These are phyloP conservation scores for Boletus rubroflammeus DNA, from an alignment of 768 basidiomycete species.

Conservation along the genomic window DNA sequence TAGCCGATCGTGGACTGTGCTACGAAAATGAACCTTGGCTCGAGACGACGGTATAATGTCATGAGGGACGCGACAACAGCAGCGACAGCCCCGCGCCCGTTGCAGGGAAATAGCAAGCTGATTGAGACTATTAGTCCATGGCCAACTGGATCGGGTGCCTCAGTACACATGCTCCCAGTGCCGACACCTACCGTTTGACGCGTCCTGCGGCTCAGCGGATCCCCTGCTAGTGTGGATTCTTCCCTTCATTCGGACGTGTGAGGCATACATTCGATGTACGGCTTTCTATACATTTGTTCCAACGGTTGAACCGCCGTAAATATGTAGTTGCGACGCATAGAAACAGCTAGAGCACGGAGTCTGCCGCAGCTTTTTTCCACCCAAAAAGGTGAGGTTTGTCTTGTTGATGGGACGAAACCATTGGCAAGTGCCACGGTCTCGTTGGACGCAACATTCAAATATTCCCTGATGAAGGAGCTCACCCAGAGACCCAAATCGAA, in stretches of 20 bases:
- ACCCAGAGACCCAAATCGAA: neutral
- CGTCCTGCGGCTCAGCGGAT: neutral
- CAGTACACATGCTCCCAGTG: no score
- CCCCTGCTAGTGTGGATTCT: neutral
- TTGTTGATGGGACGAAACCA: neutral
- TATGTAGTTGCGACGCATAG: neutral
- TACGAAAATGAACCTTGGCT: neutral
- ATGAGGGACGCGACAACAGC: neutral
- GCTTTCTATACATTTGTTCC: neutral
- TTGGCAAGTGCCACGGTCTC: no score
- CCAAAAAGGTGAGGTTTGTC: neutral
- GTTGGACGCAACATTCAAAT: neutral
- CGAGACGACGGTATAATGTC: neutral
- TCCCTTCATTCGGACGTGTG: neutral
- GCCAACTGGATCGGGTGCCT: no score
- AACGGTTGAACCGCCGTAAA: neutral
- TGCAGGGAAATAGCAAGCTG: no score
- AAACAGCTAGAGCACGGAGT: neutral
- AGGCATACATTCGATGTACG: neutral
- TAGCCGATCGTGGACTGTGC: neutral
- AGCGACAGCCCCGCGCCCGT: neutral
- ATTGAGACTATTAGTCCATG: no score
- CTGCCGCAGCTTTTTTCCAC: neutral
- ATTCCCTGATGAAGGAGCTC: neutral
- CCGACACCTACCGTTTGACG: neutral